These are phyloP conservation scores for Yarrowia osloensis DNA, from an alignment of 805 yeast genomes.

Conservation along the genomic window DNA sequence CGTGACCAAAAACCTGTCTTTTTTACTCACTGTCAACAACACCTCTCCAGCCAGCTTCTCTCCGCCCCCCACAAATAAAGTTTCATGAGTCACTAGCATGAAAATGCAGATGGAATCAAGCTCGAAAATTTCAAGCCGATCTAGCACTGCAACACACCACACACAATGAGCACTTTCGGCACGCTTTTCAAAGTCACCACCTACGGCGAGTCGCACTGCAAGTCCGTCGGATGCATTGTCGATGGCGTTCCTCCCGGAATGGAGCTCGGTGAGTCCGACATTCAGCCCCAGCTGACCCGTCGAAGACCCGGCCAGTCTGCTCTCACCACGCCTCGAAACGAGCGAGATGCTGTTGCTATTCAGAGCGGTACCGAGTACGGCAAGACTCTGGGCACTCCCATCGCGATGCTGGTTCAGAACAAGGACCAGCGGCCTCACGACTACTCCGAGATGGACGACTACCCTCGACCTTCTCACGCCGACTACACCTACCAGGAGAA, in stretches of 20 bases:
- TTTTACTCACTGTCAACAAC: no score
- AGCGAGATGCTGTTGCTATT: slow-evolving; percentile 87
- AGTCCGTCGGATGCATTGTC: slow-evolving; percentile 95
- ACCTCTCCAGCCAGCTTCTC: no score
- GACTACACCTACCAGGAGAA: slow-evolving; percentile 90
- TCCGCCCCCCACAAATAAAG: no score
- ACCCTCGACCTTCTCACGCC: slow-evolving; percentile 98
- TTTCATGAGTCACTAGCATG: slow-evolving; percentile 6
- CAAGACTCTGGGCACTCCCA: slow-evolving; percentile 89
- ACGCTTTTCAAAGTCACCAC: slow-evolving; percentile 75
- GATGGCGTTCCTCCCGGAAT: slow-evolving; percentile 98
- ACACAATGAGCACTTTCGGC: slow-evolving; percentile 72
- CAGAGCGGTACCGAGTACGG: slow-evolving; percentile 95
- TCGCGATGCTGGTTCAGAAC: slow-evolving; percentile 88
- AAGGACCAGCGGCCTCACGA: slow-evolving; percentile 98
- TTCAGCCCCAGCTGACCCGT: slow-evolving; percentile 94
- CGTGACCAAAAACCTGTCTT: no score
- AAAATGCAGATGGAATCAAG: not conserved
- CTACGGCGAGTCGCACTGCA: slow-evolving; percentile 97
- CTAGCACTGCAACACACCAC: not conserved
- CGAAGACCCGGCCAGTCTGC: slow-evolving; percentile 97
- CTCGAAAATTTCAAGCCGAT: not conserved
- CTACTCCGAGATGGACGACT: slow-evolving; percentile 90
- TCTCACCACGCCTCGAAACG: slow-evolving; percentile 91
- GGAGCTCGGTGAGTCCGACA: slow-evolving; percentile 77